These are phyloP conservation scores for Aureobasidium sp. DNA, from an alignment of 2,329 filamentous ascomycete species.

Conservation along the genomic window DNA sequence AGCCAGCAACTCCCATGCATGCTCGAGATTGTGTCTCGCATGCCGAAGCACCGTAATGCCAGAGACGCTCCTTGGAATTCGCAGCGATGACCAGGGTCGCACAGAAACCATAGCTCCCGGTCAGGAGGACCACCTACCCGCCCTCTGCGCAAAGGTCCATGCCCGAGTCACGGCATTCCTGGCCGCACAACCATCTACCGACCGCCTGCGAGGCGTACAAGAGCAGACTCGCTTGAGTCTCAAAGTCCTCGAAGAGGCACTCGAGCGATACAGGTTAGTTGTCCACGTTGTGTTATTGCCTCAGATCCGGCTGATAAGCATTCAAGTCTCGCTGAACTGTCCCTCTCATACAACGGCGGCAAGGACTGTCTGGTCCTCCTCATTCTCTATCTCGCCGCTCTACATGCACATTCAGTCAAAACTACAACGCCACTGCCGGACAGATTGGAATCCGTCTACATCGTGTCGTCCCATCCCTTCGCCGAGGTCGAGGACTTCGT, in stretches of 20 bases:
- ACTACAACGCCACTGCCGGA: constrained; percentile 19
- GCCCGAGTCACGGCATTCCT: constrained; percentile 60
- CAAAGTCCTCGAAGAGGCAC: constrained; percentile 64
- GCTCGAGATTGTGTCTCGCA: background rate
- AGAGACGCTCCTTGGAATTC: constrained; percentile 19
- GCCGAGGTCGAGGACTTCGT: constrained; percentile 82
- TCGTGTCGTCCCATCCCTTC: constrained; percentile 78
- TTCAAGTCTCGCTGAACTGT: constrained; percentile 64
- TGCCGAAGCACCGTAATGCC: constrained; percentile 29
- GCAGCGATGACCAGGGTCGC: constrained; percentile 18
- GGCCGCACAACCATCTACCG: constrained; percentile 48
- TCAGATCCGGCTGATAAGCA: constrained; percentile 1
- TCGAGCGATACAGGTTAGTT: constrained; percentile 66
- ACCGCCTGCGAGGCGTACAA: constrained; percentile 59
- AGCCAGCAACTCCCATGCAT: background rate
- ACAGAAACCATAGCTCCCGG: constrained; percentile 35
- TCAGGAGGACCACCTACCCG: constrained; percentile 40
- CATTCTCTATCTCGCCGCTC: constrained; percentile 69
- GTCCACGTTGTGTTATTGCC: background rate
- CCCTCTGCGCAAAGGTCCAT: constrained; percentile 47
- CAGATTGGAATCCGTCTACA: constrained; percentile 77
- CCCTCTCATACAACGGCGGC: constrained; percentile 92
- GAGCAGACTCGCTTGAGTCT: constrained; percentile 66
- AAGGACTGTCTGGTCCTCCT: constrained; percentile 95
- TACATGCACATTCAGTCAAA: constrained; percentile 34